phyloP scores from a whole-genome alignment of 2,329 filamentous ascomycete species.

The Hypoxylon sp. region DNA sequence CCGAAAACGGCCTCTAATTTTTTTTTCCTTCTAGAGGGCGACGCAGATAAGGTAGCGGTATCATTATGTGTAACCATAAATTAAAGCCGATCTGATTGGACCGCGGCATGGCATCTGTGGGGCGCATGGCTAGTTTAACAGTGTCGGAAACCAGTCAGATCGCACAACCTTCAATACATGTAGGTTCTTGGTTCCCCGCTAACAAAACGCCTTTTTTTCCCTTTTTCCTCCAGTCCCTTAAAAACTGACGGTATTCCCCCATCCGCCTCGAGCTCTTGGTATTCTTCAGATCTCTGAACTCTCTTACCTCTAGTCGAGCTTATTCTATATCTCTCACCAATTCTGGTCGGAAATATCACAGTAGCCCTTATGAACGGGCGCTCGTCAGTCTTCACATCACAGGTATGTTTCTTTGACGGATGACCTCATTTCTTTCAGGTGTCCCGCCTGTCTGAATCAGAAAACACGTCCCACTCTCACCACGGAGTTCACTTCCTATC shows the following conservation, averaged over 20 bases:
- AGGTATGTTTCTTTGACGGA: constrained; percentile 68
- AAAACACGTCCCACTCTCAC: constrained; percentile 19
- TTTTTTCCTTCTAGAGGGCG: constrained; percentile 23
- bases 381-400: constrained; percentile 87
- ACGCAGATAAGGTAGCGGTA: constrained; percentile 38
- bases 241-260: constrained; percentile 36
- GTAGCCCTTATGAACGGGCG: constrained; percentile 88
- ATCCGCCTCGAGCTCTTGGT: constrained; percentile 21
- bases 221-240: constrained; percentile 26
- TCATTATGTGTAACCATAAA: constrained; percentile 34
- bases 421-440: constrained; percentile 46
- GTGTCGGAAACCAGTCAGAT: constrained; percentile 43
- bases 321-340: constrained; percentile 40
- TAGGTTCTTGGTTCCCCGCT: constrained; percentile 37
- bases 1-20: constrained; percentile 35
- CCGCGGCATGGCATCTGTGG: constrained; percentile 11
- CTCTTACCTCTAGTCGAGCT: constrained; percentile 34
- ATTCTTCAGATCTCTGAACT: constrained; percentile 29
- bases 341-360: constrained; percentile 54
- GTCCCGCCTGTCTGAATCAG: constrained; percentile 30
- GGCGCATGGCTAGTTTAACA: constrained; percentile 31
- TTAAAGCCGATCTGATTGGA: constrained; percentile 33
- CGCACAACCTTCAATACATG: constrained; percentile 26
- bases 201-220: constrained; percentile 35
- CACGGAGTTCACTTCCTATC: constrained; percentile 2